A percentile compares a stretch with the other conserved stretches of the same genome.
Evolutionary conservation across 257 asterid species (phyloP).

Genomic region (Paulownia fortunei): DNA sequence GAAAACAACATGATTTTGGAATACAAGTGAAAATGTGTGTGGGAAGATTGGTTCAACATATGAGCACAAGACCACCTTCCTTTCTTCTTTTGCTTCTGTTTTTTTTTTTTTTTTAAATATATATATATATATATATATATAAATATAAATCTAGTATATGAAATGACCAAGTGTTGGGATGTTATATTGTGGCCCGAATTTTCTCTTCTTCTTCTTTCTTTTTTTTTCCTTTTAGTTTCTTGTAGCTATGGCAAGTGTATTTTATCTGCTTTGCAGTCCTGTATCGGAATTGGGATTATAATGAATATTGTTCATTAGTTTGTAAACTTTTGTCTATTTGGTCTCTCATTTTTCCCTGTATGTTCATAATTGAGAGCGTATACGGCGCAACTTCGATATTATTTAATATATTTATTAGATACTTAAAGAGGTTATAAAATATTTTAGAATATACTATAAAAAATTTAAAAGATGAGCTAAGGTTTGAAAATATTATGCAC

Average conservation of each 20-base stretch:
- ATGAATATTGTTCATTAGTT: no score
- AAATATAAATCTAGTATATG: not conserved
- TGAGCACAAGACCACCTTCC: conserved; percentile 16
- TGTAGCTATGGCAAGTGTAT: conserved; percentile 38
- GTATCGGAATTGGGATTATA: no score
- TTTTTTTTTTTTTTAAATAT: not conserved
- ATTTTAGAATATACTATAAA: no score
- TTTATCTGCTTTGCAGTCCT: conserved; percentile 17
- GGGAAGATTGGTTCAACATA: conserved; percentile 7
- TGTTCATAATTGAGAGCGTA: no score
- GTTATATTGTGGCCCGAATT: not conserved
- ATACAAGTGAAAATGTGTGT: conserved; percentile 61
- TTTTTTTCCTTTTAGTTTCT: not conserved
- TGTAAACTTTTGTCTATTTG: not conserved
- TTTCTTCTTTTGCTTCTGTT: not conserved
- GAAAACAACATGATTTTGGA: conserved; percentile 99
- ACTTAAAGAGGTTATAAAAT: no score
- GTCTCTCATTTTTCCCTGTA: no score
- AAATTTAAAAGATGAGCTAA: no score
- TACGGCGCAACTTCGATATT: no score
- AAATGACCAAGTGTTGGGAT: not conserved
- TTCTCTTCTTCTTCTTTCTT: not conserved
- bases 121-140: no score
- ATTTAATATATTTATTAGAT: no score
- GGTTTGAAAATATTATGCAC: no score